Evolutionary conservation across 2,329 filamentous ascomycete genomes (phyloP), one percentile per base, ranked within the genome.

Genomic region (Talaromyces sp.): DNA sequence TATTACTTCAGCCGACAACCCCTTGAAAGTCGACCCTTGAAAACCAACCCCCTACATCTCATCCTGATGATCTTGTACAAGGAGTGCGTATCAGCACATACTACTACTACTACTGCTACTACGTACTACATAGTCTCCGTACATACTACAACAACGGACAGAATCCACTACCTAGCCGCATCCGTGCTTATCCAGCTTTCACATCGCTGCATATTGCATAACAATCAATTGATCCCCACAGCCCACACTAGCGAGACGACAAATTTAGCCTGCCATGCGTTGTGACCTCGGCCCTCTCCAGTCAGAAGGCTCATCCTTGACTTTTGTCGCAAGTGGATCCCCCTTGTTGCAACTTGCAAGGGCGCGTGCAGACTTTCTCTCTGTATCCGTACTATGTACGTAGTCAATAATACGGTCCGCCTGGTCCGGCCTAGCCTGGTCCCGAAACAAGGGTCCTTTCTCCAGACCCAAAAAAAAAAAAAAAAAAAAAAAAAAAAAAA

Each of bases 381-480:
- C n/a, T n/a, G n/a, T n/a, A n/a, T n/a, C n/a, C n/a, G n/a, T n/a
- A n/a, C n/a, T n/a, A n/a, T n/a, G n/a, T n/a, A n/a, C n/a, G n/a
- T 11, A 4, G 38, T 2, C 38, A 17, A 41, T 19, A 17, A 17
- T 19, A n/a, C 41, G 35, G 38, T 19, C 38, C 38, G 38, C 46
- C 24, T 52, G 48, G 48, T 52, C 27, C 27, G 48, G 48, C 35
- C 21, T 50, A 38, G 41, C 19, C 55, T 58, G 24, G 59, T 58
- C 61, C 61, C 61, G 59, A 63, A 60, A 63, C 61, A 58, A 63
- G 60, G 62, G 59, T 61, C 60, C 41, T n/a, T 38, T 48, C 32
- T 61, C 57, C 54, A 43, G 50, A 48, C 54, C 27, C 2, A 21
- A 32, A 26, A 26, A n/a, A n/a, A n/a, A n/a, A n/a, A n/a, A n/a